Evolutionary conservation across 306 rosid species (phyloP).

Genomic region (Potentilla sterilis): DNA sequence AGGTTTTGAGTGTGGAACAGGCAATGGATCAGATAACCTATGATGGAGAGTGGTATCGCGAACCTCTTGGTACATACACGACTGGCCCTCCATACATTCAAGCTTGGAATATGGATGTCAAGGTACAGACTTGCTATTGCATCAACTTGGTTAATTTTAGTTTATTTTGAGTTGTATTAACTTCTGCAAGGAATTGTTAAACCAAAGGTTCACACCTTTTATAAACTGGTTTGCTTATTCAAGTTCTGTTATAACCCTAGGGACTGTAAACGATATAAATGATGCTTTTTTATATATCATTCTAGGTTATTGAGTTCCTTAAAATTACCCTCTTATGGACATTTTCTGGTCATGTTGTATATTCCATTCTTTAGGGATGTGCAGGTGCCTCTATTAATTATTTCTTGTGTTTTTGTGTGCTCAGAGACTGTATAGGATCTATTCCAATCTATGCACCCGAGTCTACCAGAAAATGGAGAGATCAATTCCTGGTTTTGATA

Average conservation of each 20-base stretch:
- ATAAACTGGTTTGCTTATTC: background rate
- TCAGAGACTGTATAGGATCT: slow-evolving; percentile 46
- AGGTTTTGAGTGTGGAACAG: slow-evolving; percentile 90
- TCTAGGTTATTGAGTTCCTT: background rate
- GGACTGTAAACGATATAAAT: background rate
- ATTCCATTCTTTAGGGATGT: background rate
- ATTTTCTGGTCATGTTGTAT: background rate
- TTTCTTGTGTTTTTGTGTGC: slow-evolving; percentile 24
- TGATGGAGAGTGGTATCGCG: slow-evolving; percentile 75
- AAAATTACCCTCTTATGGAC: background rate
- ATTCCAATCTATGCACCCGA: slow-evolving; percentile 16
- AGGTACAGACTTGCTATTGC: slow-evolving; percentile 45
- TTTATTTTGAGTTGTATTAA: background rate
- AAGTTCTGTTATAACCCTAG: background rate
- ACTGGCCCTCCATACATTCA: slow-evolving; percentile 82
- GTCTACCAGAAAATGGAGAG: slow-evolving; percentile 22
- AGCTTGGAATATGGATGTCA: slow-evolving; percentile 51
- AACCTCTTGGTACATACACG: slow-evolving; percentile 67
- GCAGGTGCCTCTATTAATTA: slow-evolving; percentile 8
- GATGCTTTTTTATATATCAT: background rate
- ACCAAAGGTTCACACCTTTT: background rate
- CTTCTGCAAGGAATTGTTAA: background rate
- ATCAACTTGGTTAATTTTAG: background rate
- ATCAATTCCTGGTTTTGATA: slow-evolving; percentile 56
- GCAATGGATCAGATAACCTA: slow-evolving; percentile 85